These are phyloP conservation scores for Coemansia umbellata DNA, from an alignment of 192 early-diverging fungal species.

Conservation along the genomic window DNA sequence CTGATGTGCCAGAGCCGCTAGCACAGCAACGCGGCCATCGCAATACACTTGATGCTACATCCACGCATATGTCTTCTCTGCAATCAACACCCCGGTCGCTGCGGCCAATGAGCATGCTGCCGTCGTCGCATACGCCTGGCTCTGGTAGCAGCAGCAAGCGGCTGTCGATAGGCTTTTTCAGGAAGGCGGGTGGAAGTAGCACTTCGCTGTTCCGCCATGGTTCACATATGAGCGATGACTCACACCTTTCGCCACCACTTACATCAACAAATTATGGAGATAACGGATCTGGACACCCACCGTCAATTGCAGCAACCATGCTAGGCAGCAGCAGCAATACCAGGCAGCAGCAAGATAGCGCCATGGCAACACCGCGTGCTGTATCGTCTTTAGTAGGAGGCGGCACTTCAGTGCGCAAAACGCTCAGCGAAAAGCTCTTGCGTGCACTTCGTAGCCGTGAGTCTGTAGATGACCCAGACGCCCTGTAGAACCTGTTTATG, in stretches of 20 bases:
- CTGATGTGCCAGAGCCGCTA: not conserved
- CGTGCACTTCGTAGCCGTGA: constrained; percentile 47
- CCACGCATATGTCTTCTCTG: constrained; percentile 29
- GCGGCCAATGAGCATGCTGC: constrained; percentile 41
- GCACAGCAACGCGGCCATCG: constrained; percentile 18
- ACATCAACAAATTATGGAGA: not conserved
- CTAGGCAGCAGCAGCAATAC: not conserved
- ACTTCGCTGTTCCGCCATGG: constrained; percentile 36
- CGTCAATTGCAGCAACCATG: not conserved
- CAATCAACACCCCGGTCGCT: constrained; percentile 30
- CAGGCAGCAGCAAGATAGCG: constrained; percentile 18
- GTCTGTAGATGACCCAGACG: constrained; percentile 33
- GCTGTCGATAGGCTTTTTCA: constrained; percentile 43
- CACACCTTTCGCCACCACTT: constrained; percentile 7
- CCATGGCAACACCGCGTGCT: constrained; percentile 13
- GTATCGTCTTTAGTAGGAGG: constrained; percentile 11
- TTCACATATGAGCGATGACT: constrained; percentile 32
- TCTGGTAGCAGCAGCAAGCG: constrained; percentile 24
- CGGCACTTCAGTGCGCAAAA: constrained; percentile 42
- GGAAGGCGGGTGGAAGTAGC: constrained; percentile 21
- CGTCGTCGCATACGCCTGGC: constrained; percentile 12
- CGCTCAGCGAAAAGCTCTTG: constrained; percentile 45
- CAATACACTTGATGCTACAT: constrained; percentile 31
- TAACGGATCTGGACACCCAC: not conserved
- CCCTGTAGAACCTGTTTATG: not conserved